A percentile compares a stretch with the other conserved stretches of the same genome.
Evolutionary conservation across 129 eudicot species (phyloP).

Genomic region (Arctium lappa): DNA sequence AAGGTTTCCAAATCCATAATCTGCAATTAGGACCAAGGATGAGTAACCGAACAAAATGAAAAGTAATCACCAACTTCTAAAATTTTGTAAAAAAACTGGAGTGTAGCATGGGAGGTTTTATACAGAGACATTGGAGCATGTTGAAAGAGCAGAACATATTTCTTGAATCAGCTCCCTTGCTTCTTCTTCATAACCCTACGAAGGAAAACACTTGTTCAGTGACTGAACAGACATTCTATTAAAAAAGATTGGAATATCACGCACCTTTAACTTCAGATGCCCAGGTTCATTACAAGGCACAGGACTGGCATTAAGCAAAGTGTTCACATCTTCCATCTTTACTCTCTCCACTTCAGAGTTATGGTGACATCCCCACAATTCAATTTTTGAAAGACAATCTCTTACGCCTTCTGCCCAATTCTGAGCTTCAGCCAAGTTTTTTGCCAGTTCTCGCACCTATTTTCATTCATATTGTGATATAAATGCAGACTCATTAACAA

Average conservation of each 20-base stretch:
- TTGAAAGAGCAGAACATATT: conserved; percentile 51
- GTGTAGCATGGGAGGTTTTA: conserved; percentile 6
- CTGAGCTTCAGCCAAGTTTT: conserved; percentile 69
- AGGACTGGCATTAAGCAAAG: conserved; percentile 46
- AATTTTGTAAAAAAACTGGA: neutral
- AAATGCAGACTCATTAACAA: conserved; percentile 13
- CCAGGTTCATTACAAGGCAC: conserved; percentile 83
- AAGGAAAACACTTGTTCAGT: conserved; percentile 10
- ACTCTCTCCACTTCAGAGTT: conserved; percentile 49
- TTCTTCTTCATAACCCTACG: conserved; percentile 62
- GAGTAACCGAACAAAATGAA: conserved; percentile 1
- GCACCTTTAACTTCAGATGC: conserved; percentile 67
- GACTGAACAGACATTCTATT: neutral
- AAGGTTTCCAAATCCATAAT: conserved; percentile 69
- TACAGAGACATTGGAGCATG: conserved; percentile 49
- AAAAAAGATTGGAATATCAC: neutral
- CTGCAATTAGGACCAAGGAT: conserved; percentile 33
- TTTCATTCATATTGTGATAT: conserved; percentile 17
- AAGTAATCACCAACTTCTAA: neutral
- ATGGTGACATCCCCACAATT: conserved; percentile 37
- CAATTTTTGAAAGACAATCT: conserved; percentile 60
- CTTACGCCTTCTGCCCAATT: conserved; percentile 80
- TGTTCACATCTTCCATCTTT: conserved; percentile 52
- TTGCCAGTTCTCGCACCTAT: conserved; percentile 73
- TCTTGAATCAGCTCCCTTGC: conserved; percentile 65